These are phyloP conservation scores for Paulownia fortunei DNA, from an alignment of 257 asterid genomes.

Conservation along the genomic window DNA sequence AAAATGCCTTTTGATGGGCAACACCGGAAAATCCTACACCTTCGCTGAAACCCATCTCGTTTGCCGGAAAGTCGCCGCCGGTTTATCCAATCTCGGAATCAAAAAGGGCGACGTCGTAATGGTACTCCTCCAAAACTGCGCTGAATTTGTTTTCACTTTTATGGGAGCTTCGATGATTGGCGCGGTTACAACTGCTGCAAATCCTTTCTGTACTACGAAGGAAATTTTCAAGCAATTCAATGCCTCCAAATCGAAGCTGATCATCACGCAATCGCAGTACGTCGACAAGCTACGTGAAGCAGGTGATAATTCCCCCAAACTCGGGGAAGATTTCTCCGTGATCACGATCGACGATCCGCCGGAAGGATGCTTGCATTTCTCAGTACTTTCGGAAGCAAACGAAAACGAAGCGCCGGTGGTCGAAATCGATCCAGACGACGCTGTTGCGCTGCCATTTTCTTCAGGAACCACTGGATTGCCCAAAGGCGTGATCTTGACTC, in stretches of 20 bases:
- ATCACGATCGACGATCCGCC: conserved; percentile 57
- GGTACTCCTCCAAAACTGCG: conserved; percentile 59
- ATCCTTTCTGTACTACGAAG: conserved; percentile 52
- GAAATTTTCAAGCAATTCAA: conserved; percentile 62
- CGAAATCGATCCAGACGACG: conserved; percentile 43
- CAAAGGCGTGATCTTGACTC: conserved; percentile 67
- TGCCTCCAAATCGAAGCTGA: conserved; percentile 48
- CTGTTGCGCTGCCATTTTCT: conserved; percentile 63
- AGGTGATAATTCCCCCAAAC: conserved; percentile 26
- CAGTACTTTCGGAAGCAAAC: conserved; percentile 39
- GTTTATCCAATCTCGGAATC: conserved; percentile 47
- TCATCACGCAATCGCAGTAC: conserved; percentile 57
- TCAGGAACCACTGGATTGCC: conserved; percentile 74
- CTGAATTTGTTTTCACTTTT: conserved; percentile 62
- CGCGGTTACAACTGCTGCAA: conserved; percentile 51
- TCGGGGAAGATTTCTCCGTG: conserved; percentile 44
- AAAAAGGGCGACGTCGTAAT: conserved; percentile 54
- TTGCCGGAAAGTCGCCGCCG: conserved; percentile 58
- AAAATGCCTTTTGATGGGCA: conserved; percentile 50
- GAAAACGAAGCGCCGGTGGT: conserved; percentile 39
- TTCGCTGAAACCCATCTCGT: conserved; percentile 49
- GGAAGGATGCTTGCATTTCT: conserved; percentile 51
- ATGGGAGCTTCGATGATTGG: conserved; percentile 69
- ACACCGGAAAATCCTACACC: conserved; percentile 43
- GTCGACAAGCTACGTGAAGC: conserved; percentile 55